A percentile compares a stretch with the other conserved stretches of the same genome.
Conservation (phyloP, 2,329 filamentous ascomycete genomes). For the Ceratocystis smalleyi region DNA sequence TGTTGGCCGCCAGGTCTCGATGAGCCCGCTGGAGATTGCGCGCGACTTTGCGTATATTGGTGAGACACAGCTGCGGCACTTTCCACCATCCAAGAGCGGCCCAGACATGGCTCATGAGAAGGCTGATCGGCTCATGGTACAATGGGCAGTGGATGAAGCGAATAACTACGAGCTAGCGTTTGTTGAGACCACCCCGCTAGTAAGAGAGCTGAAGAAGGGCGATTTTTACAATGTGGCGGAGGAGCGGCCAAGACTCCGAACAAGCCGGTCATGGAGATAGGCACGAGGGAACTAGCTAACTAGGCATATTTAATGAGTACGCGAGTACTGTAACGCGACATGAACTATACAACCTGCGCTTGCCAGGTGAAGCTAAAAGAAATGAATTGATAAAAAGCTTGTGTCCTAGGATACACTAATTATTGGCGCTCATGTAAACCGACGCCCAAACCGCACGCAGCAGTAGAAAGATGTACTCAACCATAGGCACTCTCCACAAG, state of each 20-base stretch:
- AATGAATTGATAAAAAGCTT: constrained; percentile 13
- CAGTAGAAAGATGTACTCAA: too few species aligned
- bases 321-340: background rate
- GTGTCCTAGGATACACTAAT: constrained; percentile 18
- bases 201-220: constrained; percentile 7
- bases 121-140: constrained; percentile 12
- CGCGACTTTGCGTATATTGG: constrained; percentile 15
- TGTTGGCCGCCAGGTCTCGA: constrained; percentile 10
- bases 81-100: constrained; percentile 12
- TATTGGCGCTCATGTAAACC: background rate
- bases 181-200: constrained; percentile 14
- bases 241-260: background rate
- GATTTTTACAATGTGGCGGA: constrained; percentile 16
- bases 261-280: background rate
- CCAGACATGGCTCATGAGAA: constrained; percentile 11
- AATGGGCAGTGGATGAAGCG: constrained; percentile 15
- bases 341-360: background rate
- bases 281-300: background rate
- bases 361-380: background rate
- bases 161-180: constrained; percentile 15
- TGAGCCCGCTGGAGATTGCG: constrained; percentile 16
- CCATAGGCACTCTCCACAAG: too few species aligned
- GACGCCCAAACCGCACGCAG: background rate
- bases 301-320: background rate
- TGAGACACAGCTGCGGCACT: constrained; percentile 13